Evolutionary conservation across 495 filamentous ascomycete genomes (phyloP), one percentile per base, ranked within the genome.

Genomic region (Xanthoparmelia taractica): DNA sequence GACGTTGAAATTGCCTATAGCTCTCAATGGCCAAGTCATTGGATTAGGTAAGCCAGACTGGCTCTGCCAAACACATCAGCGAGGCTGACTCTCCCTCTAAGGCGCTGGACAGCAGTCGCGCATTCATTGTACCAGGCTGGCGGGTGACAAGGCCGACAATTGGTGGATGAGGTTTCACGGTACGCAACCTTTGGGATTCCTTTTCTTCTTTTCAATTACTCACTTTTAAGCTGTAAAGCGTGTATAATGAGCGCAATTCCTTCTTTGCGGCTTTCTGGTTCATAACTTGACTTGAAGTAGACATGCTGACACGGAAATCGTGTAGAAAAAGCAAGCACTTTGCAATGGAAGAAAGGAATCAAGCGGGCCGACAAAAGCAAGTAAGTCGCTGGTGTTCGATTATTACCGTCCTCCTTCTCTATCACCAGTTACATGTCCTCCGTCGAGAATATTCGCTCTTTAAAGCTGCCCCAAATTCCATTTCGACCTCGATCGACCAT

Each of bases 121-220:
- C 67, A 98, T 98, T 69, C 95, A 97, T 82, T 97, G 95, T 82
- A 98, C 94, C 33, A 87, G 94, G 65, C 83, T 98, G 48, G 94
- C 94, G n/a, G 94, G 95, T 66, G 94, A 96, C 78, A 98, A 98
- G 80, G 90, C 92, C 57, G 94, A 98, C 76, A 96, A 93, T 80
- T 98, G 94, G 94, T 98, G 94, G 94, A 86, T 97, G 78, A 87
- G 94, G 68, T 97, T 96, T 83, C 88, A 96, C 78, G n/a, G 17
- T 38, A n/a, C 2, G 7, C 2, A 45, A 2, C 41, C 41, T 41
- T n/a, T n/a, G n/a, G n/a, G n/a, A n/a, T n/a, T n/a, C n/a, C n/a
- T n/a, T n/a, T 38, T 13, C 37, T 38, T 38, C 37, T 13, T 38
- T 38, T 38, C 15, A 8, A 37, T 4, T 37, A 37, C 34, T 37